Base-by-base conservation (phyloP, 169 alveolate genomes). In the Eimeria falciformis region DNA sequence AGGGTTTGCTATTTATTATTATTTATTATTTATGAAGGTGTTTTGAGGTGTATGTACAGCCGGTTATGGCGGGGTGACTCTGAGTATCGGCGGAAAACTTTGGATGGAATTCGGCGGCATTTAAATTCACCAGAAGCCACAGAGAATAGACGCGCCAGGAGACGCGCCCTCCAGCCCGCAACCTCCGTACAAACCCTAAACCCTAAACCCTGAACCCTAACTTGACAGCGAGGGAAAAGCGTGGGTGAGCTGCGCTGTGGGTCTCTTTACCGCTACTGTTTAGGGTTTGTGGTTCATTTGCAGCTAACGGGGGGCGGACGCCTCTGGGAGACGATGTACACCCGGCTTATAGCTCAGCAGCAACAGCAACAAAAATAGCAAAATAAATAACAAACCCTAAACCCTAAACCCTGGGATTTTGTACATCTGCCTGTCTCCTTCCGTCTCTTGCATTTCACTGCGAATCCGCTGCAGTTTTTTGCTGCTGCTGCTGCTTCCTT, bases 271-370 rank as follows among this genome's bases (percentile, higher is more conserved):
- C n/a, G n/a, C n/a, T 2, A 47, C 50, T 5, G 5, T 23, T 68
- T n/a, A 68, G 79, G 79, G 79, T 68, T 68, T 73, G 33, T 17
- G 56, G 83, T 73, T 73, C 33, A 68, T 2, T 50, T 50, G 62
- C 62, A 50, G 62, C 62, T 50, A 14, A 50, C 62, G 14, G 62
- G 62, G 7, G 62, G 62, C 62, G 62, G 62, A 11, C 62, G 62
- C n/a, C 14, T 50, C n/a, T 50, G 62, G 62, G 14, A 14, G n/a
- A 11, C 62, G n/a, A 50, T 50, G 62, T 50, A 50, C 62, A 50
- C 62, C 14, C 62, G 62, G 62, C 62, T 50, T n/a, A n/a, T 50
- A 50, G 58, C 58, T 50, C 58, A 50, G 14, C 21, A 14, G 14
- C 58, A 50, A 50, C 58, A 50, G 14, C 58, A 50, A 14, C 58